These are phyloP conservation scores for Chalciporus piperatus DNA, from an alignment of 768 basidiomycete species.

Conservation along the genomic window DNA sequence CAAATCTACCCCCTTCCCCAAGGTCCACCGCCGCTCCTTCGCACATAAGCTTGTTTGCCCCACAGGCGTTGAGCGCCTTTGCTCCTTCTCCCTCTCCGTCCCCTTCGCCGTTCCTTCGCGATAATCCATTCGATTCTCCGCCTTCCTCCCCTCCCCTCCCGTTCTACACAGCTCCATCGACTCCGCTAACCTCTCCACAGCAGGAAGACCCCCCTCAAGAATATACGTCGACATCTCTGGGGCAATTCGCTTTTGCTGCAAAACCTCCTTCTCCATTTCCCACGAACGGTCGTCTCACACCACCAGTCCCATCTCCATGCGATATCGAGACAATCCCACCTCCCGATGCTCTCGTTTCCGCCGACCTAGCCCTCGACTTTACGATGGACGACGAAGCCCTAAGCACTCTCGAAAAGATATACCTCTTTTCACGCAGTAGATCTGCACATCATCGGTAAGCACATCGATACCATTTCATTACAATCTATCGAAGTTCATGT, in stretches of 20 bases:
- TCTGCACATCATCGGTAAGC: slow-evolving; percentile 56
- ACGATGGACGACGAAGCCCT: slow-evolving; percentile 76
- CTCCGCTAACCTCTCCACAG: slow-evolving; percentile 41
- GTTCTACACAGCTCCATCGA: slow-evolving; percentile 50
- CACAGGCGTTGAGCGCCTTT: slow-evolving; percentile 32
- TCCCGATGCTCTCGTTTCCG: slow-evolving; percentile 23
- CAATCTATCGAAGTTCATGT: slow-evolving; percentile 18
- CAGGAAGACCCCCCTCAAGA: slow-evolving; percentile 34
- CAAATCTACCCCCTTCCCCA: slow-evolving; percentile 8
- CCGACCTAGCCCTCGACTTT: slow-evolving; percentile 37
- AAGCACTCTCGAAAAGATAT: slow-evolving; percentile 86
- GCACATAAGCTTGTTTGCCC: slow-evolving; percentile 33
- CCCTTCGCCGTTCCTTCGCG: slow-evolving; percentile 34
- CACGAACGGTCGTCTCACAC: slow-evolving; percentile 17
- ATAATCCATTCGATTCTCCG: slow-evolving; percentile 37
- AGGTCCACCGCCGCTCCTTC: slow-evolving; percentile 28
- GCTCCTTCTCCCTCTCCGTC: slow-evolving; percentile 27
- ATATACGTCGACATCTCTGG: slow-evolving; percentile 16
- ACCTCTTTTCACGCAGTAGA: slow-evolving; percentile 81
- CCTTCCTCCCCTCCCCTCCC: slow-evolving; percentile 38
- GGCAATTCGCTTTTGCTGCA: slow-evolving; percentile 16
- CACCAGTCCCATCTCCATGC: slow-evolving; percentile 25
- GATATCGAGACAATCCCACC: slow-evolving; percentile 27
- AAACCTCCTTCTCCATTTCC: slow-evolving; percentile 26
- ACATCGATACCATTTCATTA: neutral